These are phyloP conservation scores for Populus euphratica DNA, from an alignment of 345 rosid species.

Conservation along the genomic window DNA sequence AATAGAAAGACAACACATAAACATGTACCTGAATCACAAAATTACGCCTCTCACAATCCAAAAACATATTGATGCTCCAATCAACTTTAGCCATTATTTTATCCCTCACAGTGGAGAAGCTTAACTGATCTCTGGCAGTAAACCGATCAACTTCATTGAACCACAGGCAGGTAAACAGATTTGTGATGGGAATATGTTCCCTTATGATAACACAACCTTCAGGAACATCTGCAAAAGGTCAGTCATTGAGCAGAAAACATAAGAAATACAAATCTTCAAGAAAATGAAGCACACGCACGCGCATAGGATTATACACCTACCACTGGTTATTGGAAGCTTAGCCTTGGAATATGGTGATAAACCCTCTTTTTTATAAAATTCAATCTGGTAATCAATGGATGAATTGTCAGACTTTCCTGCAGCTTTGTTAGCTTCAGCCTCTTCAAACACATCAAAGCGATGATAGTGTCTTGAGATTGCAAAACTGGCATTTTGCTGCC, in stretches of 20 bases:
- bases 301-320: conserved; percentile 33
- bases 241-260: conserved; percentile 7
- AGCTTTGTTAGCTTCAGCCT: conserved; percentile 92
- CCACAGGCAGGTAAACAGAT: conserved; percentile 86
- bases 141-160: conserved; percentile 90
- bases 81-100: conserved; percentile 61
- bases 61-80: conserved; percentile 73
- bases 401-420: conserved; percentile 76
- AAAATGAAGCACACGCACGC: neutral
- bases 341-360: conserved; percentile 65
- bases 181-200: conserved; percentile 77
- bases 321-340: conserved; percentile 88
- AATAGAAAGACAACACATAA: neutral
- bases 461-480: conserved; percentile 82
- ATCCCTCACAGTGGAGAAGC: conserved; percentile 85
- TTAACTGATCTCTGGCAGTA: conserved; percentile 86
- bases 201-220: conserved; percentile 85
- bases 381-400: conserved; percentile 72
- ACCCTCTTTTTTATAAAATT: conserved; percentile 77
- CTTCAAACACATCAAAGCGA: conserved; percentile 80
- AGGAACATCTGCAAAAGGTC: conserved; percentile 73
- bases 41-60: conserved; percentile 91
- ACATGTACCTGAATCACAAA: conserved; percentile 75
- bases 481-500: conserved; percentile 70
- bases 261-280: neutral